A percentile compares a stretch with the other conserved stretches of the same genome.
These are phyloP conservation scores for Knufia petricola DNA, from an alignment of 2,329 filamentous ascomycete species.

Conservation along the genomic window DNA sequence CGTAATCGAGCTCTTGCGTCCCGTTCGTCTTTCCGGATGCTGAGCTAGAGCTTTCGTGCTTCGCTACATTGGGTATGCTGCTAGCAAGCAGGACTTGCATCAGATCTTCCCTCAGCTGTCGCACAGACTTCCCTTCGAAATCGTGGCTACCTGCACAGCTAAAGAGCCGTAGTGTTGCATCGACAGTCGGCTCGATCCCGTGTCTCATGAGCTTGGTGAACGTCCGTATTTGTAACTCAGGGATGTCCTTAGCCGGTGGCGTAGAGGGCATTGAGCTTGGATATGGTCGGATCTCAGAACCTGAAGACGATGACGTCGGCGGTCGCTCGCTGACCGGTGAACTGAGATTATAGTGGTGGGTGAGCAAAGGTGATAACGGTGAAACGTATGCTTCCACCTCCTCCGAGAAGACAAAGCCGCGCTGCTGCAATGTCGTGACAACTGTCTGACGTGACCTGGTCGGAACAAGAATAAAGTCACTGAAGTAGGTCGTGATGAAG, in stretches of 20 bases:
- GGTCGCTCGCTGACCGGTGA: background rate
- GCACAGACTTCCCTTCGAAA: conserved; percentile 10
- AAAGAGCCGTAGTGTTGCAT: conserved; percentile 59
- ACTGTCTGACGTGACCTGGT: conserved; percentile 64
- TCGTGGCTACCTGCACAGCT: conserved; percentile 63
- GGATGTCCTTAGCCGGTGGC: conserved; percentile 65
- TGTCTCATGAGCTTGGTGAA: conserved; percentile 74
- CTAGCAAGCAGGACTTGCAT: conserved; percentile 21
- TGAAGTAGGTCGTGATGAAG: conserved; percentile 98
- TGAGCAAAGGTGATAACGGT: conserved; percentile 33
- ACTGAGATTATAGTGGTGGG: background rate
- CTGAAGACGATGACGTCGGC: background rate
- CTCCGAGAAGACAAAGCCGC: conserved; percentile 76
- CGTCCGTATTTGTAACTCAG: conserved; percentile 71
- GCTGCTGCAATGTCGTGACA: conserved; percentile 62
- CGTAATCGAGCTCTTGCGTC: conserved; percentile 8
- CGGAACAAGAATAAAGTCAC: conserved; percentile 90
- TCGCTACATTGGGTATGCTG: background rate
- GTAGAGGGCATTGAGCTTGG: conserved; percentile 46
- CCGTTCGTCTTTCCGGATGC: background rate
- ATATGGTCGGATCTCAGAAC: background rate
- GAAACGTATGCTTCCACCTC: conserved; percentile 57
- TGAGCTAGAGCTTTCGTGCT: background rate
- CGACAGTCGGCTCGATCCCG: conserved; percentile 63
- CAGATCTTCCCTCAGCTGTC: conserved; percentile 19